A percentile compares a stretch with the other conserved stretches of the same genome.
Evolutionary conservation across 345 rosid species (phyloP).

Genomic region (Arabis alpina): DNA sequence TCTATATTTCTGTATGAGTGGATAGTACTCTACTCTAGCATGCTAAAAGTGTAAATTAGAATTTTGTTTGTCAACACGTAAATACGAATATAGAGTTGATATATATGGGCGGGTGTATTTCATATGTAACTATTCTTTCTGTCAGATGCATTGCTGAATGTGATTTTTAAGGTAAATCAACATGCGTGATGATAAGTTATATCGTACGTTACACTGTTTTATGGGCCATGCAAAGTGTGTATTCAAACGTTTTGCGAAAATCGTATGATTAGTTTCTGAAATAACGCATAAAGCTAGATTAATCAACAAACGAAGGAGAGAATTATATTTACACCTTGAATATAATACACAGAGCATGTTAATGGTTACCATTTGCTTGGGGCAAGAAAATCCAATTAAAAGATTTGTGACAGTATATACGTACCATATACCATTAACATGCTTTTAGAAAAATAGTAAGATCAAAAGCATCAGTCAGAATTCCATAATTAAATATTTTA

Average conservation of each 20-base stretch:
- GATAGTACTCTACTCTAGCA: neutral
- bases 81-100: no score
- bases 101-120: neutral
- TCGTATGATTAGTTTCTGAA: conserved; percentile 15
- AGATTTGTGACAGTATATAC: no score
- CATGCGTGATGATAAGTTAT: neutral
- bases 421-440: no score
- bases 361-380: no score
- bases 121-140: neutral
- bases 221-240: conserved; percentile 39
- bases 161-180: conserved; percentile 28
- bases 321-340: no score
- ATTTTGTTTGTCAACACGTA: no score
- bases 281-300: neutral
- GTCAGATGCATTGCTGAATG: conserved; percentile 1
- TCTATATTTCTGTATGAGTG: neutral
- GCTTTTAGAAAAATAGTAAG: no score
- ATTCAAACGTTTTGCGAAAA: conserved; percentile 21
- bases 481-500: no score
- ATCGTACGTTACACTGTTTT: conserved; percentile 20
- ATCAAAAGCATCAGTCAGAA: no score
- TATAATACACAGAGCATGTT: no score
- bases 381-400: no score
- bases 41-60: conserved; percentile 2
- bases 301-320: no score